Percentiles rank a stretch among this genome's conserved stretches.
Evolutionary conservation across 441 rosid species (phyloP).

Genomic region (Raphanus hybrid): DNA sequence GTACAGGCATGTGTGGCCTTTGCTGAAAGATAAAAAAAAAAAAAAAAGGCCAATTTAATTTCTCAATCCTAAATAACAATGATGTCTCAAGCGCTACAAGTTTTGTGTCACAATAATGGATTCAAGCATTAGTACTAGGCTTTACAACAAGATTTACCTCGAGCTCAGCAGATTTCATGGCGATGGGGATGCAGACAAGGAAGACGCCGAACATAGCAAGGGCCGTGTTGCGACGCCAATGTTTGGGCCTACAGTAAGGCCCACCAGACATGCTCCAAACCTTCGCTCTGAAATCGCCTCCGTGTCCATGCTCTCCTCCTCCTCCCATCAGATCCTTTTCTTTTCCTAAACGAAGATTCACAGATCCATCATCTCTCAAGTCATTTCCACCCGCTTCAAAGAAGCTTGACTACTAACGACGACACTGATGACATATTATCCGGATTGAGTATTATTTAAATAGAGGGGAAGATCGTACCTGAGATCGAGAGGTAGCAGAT

Average conservation of each 20-base stretch:
- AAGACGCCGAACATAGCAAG: conserved; percentile 82
- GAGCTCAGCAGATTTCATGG: conserved; percentile 91
- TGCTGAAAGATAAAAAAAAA: conserved; percentile 55
- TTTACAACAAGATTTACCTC: conserved; percentile 50
- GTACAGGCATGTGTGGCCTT: conserved; percentile 93
- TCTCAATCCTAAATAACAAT: no score
- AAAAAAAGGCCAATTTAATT: not conserved
- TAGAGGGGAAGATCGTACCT: conserved; percentile 19
- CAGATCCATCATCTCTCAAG: not conserved
- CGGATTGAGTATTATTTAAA: not conserved
- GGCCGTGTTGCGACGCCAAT: conserved; percentile 98
- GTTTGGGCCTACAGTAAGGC: conserved; percentile 91
- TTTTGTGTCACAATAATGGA: no score
- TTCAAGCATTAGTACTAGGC: no score
- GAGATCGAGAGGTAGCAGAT: conserved; percentile 16
- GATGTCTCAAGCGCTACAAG: not conserved
- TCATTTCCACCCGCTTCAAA: not conserved
- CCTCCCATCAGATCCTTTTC: conserved; percentile 45
- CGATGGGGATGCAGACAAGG: conserved; percentile 91
- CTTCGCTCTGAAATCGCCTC: conserved; percentile 85
- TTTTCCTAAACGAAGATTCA: conserved; percentile 8
- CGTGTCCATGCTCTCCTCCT: conserved; percentile 75
- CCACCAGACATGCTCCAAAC: conserved; percentile 98
- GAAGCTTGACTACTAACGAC: not conserved
- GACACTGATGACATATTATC: conserved; percentile 12